Base-by-base conservation (phyloP, 257 asterid genomes). In the Anisodus tanguticus region DNA sequence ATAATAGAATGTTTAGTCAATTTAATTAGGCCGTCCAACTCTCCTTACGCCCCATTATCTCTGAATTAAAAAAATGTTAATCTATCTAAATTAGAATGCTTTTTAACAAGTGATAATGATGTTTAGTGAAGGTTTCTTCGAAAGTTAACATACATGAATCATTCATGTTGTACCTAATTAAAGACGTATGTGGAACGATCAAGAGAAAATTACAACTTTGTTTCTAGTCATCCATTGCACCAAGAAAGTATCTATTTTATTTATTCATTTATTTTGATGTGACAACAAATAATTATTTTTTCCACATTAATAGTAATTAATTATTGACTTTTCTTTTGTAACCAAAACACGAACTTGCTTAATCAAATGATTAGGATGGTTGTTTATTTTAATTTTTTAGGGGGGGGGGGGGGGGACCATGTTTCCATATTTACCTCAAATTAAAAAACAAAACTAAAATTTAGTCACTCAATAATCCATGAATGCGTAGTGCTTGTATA, bases 11-110 rank as follows among this genome's bases (percentile, higher is more conserved):
- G n/a, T 47, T 47, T 72, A 45, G n/a, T 72, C 58, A 45, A 10
- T 72, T 45, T 45, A 45, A 72, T 72, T 72, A 72, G 41, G 80
- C 10, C 80, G 59, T 72, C 59, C 59, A 72, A 70, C 15, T 8
- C 35, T 70, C 55, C 54, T 13, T 17, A 17, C 22, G 16, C 35
- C 35, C 55, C 10, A 9, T 71, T 71, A 71, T 47, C 55, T 71
- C 9, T 43, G 8, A 9, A 41, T 17, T 70, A 22, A n/a, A 9
- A 17, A 2, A 43, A 41, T 16, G 6, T 7, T 69, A 71, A 71
- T 45, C 58, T 17, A 72, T 9, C 39, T 72, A 45, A 31, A 66
- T 66, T 12, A n/a, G 41, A 19, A 71, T 71, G 39, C 3, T 9
- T 72, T 45, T 72, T 72, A 45, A 19, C 17, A 72, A 5, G 41